Base-by-base conservation (phyloP, 164 flowering plant species). In the Kingdonia uniflora region DNA sequence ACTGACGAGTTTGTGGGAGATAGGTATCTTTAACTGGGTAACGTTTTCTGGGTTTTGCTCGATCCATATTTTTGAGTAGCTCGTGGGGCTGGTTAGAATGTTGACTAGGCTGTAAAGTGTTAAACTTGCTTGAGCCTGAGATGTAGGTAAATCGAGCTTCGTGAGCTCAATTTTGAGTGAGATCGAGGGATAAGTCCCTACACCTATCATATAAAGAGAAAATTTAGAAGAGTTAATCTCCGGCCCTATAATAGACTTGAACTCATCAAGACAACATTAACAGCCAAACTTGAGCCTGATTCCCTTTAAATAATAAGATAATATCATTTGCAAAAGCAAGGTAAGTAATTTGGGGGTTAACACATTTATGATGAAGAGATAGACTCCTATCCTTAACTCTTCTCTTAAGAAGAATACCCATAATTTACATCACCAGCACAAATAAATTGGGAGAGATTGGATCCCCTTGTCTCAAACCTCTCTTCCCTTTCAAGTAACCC, bases 401-500 rank as follows among this genome's bases (percentile, higher is more conserved):
- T n/a, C 8, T 2, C 4, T 20, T 2, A n/a, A 14, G 20, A 14
- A 43, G 7, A 16, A 17, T 14, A 14, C 19, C 19, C 3, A 43
- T 6, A 17, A n/a, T 11, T 16, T 43, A 14, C 47, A 43, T 43
- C 11, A 43, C 47, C 17, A 43, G 1, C 8, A 43, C 47, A 19
- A 43, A 43, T 1, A 43, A 2, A 19, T 43, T 1, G 7, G 47
- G 21, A 7, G 47, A 43, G 1, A n/a, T 14, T 1, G 47, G 47
- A 20, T 43, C 47, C 3, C 47, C 47, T 7, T 43, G 47, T 43
- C 47, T 43, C 17, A 43, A 8, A 6, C 47, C 47, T 44, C 48
- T n/a, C 20, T 17, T 44, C 1, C 48, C 48, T 16, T 44, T 12
- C 0, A 44, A 13, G 3, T 1, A 44, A 3, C 48, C 48, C 3